Base-by-base conservation (phyloP, 352 stramenopile species). In the Phytophthora idaei region DNA sequence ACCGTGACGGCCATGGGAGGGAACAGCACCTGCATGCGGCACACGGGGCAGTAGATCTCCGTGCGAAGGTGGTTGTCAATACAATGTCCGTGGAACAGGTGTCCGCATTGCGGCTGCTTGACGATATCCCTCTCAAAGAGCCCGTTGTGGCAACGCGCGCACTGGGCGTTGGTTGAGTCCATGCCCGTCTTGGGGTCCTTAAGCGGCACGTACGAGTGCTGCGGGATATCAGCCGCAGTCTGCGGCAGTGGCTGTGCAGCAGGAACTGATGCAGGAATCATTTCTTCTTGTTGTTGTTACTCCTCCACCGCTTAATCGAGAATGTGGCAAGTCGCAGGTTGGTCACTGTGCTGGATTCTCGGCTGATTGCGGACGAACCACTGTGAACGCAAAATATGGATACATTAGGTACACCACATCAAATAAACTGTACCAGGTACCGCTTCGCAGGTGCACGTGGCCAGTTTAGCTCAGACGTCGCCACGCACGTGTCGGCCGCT, bases 71-170 rank as follows among this genome's bases (percentile, higher is more conserved):
- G 85, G 46, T 73, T 66, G 48, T 94, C 81, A 14, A 83, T 62
- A 46, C 87, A 94, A 2, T 74, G 54, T 8, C 66, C 73, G 52
- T 94, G 87, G 60, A 90, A 92, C 11, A 85, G 29, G 61, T 94
- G 82, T 36, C 64, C 70, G 63, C 87, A 93, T 12, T 65, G 65
- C 12, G 88, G 64, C 47, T 79, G 64, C 68, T 93, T 93, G 4
- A 90, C 67, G 1, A 69, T 67, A 21, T 83, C 71, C 31, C 61
- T 60, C 25, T 71, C 61, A 9, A 68, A 36, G 3, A 90, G 60
- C 4, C 50, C 36, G 27, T 77, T 64, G 36, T 59, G 62, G 53
- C 84, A 92, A 5, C 80, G 53, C 7, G 64, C 62, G 45, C 84
- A 92, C 10, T 64, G 54, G 44, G 66, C 62, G 14, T 66, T 64